phyloP scores from a whole-genome alignment of 306 rosid genomes.

The Rosa chinensis region DNA sequence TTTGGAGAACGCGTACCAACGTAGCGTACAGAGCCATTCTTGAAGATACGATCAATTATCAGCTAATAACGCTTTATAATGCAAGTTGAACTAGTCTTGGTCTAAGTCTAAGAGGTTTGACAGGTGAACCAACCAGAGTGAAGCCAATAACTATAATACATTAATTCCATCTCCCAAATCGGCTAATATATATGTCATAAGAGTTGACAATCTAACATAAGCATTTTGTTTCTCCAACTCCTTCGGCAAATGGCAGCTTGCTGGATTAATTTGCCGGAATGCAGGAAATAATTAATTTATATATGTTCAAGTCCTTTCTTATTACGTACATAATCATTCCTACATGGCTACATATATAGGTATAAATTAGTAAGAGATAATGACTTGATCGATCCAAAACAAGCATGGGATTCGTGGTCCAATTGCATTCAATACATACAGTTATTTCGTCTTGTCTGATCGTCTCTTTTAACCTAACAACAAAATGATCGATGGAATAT shows the following conservation, averaged over 20 bases:
- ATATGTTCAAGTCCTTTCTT: background rate
- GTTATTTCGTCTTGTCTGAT: background rate
- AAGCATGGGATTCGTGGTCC: background rate
- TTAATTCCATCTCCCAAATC: background rate
- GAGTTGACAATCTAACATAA: background rate
- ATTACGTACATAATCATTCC: background rate
- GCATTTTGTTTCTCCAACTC: background rate
- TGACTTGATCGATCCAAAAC: background rate
- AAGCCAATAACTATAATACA: background rate
- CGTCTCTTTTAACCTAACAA: background rate
- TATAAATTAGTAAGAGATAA: background rate
- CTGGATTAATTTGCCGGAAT: background rate
- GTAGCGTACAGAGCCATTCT: background rate
- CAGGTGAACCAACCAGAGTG: slow-evolving; percentile 11
- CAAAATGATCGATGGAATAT: background rate
- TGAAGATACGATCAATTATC: background rate
- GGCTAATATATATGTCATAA: background rate
- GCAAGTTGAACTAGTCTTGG: background rate
- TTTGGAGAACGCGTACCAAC: background rate
- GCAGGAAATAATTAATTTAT: background rate
- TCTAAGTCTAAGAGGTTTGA: background rate
- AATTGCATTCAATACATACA: background rate
- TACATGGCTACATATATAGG: background rate
- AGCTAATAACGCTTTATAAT: background rate
- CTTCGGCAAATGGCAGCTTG: slow-evolving; percentile 7